Percentiles rank a stretch among this genome's conserved stretches.
These are phyloP conservation scores for Orobanche coerulescens DNA, from an alignment of 257 asterid species.

Conservation along the genomic window DNA sequence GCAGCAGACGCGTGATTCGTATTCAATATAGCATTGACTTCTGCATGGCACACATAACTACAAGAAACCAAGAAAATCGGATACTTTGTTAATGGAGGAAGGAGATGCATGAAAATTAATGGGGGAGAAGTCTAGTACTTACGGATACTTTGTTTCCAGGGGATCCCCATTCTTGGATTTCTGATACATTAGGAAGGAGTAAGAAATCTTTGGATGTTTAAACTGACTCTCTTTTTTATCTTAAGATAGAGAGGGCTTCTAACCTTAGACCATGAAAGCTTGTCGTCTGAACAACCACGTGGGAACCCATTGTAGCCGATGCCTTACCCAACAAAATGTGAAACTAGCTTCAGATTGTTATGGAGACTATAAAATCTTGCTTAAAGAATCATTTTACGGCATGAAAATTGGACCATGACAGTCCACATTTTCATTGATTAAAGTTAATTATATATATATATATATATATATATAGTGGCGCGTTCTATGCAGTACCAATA, in stretches of 20 bases:
- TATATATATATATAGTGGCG: too few species aligned
- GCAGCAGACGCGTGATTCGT: slow-evolving; percentile 93
- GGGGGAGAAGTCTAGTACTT: slow-evolving; percentile 28
- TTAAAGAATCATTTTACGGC: neutral
- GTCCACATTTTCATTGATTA: neutral
- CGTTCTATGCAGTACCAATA: too few species aligned
- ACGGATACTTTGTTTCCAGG: slow-evolving; percentile 92
- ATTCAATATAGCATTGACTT: slow-evolving; percentile 89
- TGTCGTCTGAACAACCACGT: slow-evolving; percentile 91
- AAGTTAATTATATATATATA: neutral
- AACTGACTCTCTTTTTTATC: neutral
- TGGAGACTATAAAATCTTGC: slow-evolving; percentile 1
- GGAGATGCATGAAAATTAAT: neutral
- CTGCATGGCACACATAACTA: slow-evolving; percentile 95
- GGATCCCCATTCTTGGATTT: slow-evolving; percentile 80
- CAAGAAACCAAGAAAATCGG: slow-evolving; percentile 14
- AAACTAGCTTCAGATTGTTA: slow-evolving; percentile 13
- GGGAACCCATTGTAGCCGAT: slow-evolving; percentile 98
- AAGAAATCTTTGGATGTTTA: slow-evolving; percentile 5
- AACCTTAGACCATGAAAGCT: slow-evolving; percentile 97
- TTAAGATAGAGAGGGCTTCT: slow-evolving; percentile 6
- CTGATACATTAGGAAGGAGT: slow-evolving; percentile 37
- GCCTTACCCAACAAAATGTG: slow-evolving; percentile 35
- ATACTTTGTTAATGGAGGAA: neutral
- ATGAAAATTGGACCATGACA: neutral